Percentiles rank a stretch among this genome's conserved stretches.
Evolutionary conservation across 192 early-diverging fungal genomes (phyloP).

Genomic region (Coemansia sp.): DNA sequence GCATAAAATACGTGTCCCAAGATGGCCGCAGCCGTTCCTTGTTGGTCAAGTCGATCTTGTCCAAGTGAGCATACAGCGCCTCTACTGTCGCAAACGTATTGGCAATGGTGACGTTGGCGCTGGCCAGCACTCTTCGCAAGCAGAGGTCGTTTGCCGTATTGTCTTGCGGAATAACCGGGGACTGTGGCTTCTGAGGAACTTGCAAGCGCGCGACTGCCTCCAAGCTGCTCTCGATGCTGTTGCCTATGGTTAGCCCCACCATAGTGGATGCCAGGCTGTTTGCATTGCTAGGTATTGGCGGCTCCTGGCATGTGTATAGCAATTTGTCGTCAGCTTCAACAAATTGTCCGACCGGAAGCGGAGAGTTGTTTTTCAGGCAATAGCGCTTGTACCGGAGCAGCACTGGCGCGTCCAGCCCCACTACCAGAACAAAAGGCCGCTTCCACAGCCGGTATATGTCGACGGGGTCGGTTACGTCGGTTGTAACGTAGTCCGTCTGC

Average conservation of each 20-base stretch:
- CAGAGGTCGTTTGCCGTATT: slow-evolving; percentile 20
- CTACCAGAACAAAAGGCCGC: slow-evolving; percentile 77
- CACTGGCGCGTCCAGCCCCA: slow-evolving; percentile 82
- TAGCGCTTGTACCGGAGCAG: slow-evolving; percentile 65
- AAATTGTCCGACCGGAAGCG: slow-evolving; percentile 58
- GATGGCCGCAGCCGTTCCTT: slow-evolving; percentile 78
- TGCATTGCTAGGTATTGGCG: slow-evolving; percentile 5
- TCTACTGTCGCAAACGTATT: slow-evolving; percentile 54
- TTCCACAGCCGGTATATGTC: slow-evolving; percentile 61
- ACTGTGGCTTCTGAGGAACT: slow-evolving; percentile 7
- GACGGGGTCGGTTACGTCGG: slow-evolving; percentile 55
- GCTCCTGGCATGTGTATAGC: slow-evolving; percentile 42
- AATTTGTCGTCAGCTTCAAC: slow-evolving; percentile 55
- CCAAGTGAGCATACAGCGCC: slow-evolving; percentile 48
- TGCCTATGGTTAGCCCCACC: slow-evolving; percentile 2
- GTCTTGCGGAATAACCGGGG: slow-evolving; percentile 25
- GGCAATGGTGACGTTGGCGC: slow-evolving; percentile 62
- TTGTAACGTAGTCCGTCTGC: slow-evolving; percentile 70
- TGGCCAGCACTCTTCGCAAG: slow-evolving; percentile 30
- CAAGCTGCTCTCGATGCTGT: slow-evolving; percentile 1
- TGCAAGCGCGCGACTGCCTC: background rate
- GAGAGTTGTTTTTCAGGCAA: slow-evolving; percentile 10
- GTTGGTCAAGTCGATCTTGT: slow-evolving; percentile 62
- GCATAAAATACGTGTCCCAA: slow-evolving; percentile 99
- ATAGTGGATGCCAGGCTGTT: slow-evolving; percentile 7